Evolutionary conservation across 176 grass and related monocot species (phyloP).

Genomic region (Panicum miliaceum): DNA sequence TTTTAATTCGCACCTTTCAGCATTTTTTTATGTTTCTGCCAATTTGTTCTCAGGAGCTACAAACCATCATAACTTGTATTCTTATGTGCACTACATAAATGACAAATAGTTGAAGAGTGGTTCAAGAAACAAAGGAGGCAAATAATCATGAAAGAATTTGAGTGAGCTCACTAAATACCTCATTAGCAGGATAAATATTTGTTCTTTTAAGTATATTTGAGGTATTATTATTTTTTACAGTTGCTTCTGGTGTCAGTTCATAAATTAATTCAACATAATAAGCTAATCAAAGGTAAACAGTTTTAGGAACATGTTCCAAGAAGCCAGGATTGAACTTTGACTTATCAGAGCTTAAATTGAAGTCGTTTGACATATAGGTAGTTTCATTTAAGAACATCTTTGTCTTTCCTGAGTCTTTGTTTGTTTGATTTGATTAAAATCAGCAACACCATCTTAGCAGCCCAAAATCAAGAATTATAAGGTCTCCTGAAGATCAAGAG

Average conservation of each 20-base stretch:
- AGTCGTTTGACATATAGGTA: neutral
- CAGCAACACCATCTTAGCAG: neutral
- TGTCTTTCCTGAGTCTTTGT: neutral
- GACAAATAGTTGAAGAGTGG: conserved; percentile 7
- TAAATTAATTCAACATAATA: conserved; percentile 8
- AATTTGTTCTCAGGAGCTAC: conserved; percentile 35
- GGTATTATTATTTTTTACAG: neutral
- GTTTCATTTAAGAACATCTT: neutral
- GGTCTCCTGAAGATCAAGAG: neutral
- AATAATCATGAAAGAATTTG: neutral
- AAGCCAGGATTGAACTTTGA: conserved; percentile 1
- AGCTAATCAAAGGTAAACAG: neutral
- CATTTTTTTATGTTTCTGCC: neutral
- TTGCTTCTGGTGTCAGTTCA: neutral
- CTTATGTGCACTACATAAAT: neutral
- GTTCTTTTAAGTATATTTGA: neutral
- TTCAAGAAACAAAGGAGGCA: neutral
- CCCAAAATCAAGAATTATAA: conserved; percentile 8
- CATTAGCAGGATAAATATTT: neutral
- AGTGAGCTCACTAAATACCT: neutral
- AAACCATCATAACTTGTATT: neutral
- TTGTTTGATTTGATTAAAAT: conserved; percentile 2
- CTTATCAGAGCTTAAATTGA: neutral
- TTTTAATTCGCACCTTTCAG: conserved; percentile 10
- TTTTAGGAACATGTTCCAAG: neutral